Evolutionary conservation across 2,329 filamentous ascomycete species (phyloP).

Genomic region (Claviceps africana): DNA sequence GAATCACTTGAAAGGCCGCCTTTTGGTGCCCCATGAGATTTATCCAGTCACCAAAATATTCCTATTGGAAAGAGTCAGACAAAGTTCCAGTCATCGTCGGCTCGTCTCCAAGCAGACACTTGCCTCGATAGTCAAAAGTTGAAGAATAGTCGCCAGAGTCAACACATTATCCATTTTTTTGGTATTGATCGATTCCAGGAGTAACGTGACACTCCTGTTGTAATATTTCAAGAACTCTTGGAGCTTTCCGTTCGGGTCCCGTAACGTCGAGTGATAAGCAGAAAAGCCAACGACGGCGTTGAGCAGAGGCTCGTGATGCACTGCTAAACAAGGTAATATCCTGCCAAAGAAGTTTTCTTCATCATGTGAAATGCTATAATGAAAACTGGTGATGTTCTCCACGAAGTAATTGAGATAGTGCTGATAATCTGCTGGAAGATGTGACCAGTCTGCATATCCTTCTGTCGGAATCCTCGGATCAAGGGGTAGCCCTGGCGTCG

Average conservation of each 20-base stretch:
- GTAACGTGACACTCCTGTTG: slow-evolving; percentile 67
- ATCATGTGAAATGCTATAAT: slow-evolving; percentile 68
- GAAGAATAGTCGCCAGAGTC: slow-evolving; percentile 75
- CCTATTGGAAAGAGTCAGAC: slow-evolving; percentile 36
- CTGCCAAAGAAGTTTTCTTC: slow-evolving; percentile 58
- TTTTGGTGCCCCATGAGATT: slow-evolving; percentile 87
- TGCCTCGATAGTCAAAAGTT: slow-evolving; percentile 89
- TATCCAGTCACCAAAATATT: slow-evolving; percentile 90
- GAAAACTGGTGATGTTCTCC: slow-evolving; percentile 63
- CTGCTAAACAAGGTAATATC: slow-evolving; percentile 56
- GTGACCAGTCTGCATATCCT: slow-evolving; percentile 34
- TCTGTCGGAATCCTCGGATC: slow-evolving; percentile 13
- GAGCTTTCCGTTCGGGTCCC: slow-evolving; percentile 56
- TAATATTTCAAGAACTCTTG: slow-evolving; percentile 80
- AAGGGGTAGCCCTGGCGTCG: slow-evolving; percentile 12
- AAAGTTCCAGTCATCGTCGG: neutral
- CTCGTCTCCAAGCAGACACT: slow-evolving; percentile 10
- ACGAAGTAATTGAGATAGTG: slow-evolving; percentile 68
- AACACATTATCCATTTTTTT: slow-evolving; percentile 57
- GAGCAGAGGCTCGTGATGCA: slow-evolving; percentile 63
- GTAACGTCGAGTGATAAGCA: slow-evolving; percentile 69
- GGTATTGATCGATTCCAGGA: slow-evolving; percentile 57
- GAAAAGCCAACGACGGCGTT: slow-evolving; percentile 81
- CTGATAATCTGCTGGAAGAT: slow-evolving; percentile 55
- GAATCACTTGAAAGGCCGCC: slow-evolving; percentile 72